Percentiles rank a stretch among this genome's conserved stretches.
These are phyloP conservation scores for Chimonanthus salicifolius DNA, from an alignment of 164 flowering plant species.

Conservation along the genomic window DNA sequence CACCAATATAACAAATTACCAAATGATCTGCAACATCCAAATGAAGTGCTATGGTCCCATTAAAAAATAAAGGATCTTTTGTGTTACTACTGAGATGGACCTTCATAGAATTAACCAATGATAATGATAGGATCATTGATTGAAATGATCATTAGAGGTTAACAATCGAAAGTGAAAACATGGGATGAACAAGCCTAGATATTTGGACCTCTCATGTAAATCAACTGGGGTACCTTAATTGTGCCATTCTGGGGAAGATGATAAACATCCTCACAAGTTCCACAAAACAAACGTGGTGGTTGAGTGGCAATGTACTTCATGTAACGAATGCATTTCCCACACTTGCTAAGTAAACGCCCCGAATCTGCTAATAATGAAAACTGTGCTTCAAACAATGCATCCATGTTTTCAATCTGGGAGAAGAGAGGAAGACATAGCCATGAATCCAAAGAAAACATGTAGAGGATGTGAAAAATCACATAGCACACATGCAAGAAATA, in stretches of 20 bases:
- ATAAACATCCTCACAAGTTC: conserved; percentile 91
- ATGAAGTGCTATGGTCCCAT: no score
- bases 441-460: neutral
- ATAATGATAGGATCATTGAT: no score
- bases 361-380: conserved; percentile 88
- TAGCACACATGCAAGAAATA: neutral
- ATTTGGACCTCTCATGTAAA: no score
- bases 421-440: conserved; percentile 5
- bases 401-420: conserved; percentile 84
- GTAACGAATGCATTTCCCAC: conserved; percentile 90
- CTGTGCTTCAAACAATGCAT: conserved; percentile 93
- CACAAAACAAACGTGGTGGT: conserved; percentile 79
- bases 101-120: no score
- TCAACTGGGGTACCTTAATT: conserved; percentile 52
- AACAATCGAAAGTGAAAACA: no score
- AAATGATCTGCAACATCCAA: no score
- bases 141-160: no score
- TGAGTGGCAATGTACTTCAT: conserved; percentile 77
- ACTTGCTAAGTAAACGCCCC: conserved; percentile 86
- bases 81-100: no score
- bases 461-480: neutral
- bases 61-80: no score
- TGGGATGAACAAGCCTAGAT: no score
- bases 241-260: conserved; percentile 88
- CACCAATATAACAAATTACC: no score